Percentiles rank a stretch among this genome's conserved stretches.
phyloP scores from a whole-genome alignment of 257 asterid species.

The Ajuga chamaepitys region DNA sequence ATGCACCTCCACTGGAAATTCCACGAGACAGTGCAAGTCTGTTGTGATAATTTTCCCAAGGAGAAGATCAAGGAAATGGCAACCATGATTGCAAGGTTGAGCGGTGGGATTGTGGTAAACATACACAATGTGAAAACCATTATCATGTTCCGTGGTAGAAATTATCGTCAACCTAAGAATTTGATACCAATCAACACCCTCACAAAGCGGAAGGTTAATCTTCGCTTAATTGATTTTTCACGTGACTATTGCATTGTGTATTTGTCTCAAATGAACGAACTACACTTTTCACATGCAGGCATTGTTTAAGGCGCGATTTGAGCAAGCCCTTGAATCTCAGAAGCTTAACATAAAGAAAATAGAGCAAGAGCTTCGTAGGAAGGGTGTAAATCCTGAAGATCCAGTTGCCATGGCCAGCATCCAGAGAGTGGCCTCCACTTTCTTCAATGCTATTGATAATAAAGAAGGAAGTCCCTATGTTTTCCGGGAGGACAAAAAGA shows the following conservation, averaged over 20 bases:
- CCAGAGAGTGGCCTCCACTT: constrained; percentile 95
- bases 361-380: constrained; percentile 86
- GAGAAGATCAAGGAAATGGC: constrained; percentile 97
- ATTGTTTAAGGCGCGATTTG: constrained; percentile 85
- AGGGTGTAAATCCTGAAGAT: constrained; percentile 90
- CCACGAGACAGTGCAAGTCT: constrained; percentile 96
- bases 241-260: background rate
- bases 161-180: constrained; percentile 94
- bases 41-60: constrained; percentile 90
- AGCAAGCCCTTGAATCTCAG: constrained; percentile 96
- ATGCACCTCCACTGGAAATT: constrained; percentile 99
- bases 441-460: constrained; percentile 94
- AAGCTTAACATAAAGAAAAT: constrained; percentile 83
- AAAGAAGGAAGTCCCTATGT: constrained; percentile 86
- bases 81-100: constrained; percentile 80
- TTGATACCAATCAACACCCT: constrained; percentile 92
- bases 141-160: constrained; percentile 95
- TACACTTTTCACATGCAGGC: constrained; percentile 43
- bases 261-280: background rate
- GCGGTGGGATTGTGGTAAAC: constrained; percentile 88
- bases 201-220: constrained; percentile 75
- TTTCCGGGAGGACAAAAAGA: constrained; percentile 54
- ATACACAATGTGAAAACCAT: constrained; percentile 80
- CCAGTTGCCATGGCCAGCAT: constrained; percentile 99
- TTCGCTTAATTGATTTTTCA: constrained; percentile 10